These are phyloP conservation scores for Irineochytrium annulatum DNA, from an alignment of 192 early-diverging fungal genomes.

Conservation along the genomic window DNA sequence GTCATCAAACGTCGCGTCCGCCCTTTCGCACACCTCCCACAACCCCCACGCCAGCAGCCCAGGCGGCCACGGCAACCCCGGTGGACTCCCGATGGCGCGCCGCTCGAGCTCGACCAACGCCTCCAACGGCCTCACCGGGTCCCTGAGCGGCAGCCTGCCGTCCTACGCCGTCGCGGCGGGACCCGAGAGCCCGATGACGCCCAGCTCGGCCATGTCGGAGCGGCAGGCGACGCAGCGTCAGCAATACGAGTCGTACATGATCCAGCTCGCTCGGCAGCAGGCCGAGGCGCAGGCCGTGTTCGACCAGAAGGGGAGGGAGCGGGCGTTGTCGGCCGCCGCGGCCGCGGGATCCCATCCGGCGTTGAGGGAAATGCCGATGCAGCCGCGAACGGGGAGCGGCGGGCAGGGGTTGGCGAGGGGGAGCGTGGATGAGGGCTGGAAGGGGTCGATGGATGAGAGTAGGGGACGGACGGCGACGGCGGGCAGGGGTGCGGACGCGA, in stretches of 20 bases:
- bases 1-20: neutral
- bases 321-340: neutral
- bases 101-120: neutral
- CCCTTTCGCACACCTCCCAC: neutral
- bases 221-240: neutral
- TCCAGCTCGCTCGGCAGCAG: neutral
- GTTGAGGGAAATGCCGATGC: neutral
- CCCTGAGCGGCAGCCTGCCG: too few species aligned
- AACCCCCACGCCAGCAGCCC: neutral
- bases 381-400: neutral
- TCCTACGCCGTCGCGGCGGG: too few species aligned
- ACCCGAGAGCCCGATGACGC: neutral
- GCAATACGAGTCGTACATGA: conserved; percentile 4
- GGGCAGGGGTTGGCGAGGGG: neutral
- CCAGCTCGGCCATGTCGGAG: neutral
- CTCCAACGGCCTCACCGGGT: neutral
- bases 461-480: neutral
- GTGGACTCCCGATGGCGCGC: too few species aligned
- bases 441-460: neutral
- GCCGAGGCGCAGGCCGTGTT: neutral
- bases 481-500: neutral
- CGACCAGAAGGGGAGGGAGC: neutral
- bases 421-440: neutral
- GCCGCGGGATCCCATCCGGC: neutral
- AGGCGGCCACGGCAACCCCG: neutral